Conservation (phyloP, 2,329 filamentous ascomycete species). For the Penicillium sp. region DNA sequence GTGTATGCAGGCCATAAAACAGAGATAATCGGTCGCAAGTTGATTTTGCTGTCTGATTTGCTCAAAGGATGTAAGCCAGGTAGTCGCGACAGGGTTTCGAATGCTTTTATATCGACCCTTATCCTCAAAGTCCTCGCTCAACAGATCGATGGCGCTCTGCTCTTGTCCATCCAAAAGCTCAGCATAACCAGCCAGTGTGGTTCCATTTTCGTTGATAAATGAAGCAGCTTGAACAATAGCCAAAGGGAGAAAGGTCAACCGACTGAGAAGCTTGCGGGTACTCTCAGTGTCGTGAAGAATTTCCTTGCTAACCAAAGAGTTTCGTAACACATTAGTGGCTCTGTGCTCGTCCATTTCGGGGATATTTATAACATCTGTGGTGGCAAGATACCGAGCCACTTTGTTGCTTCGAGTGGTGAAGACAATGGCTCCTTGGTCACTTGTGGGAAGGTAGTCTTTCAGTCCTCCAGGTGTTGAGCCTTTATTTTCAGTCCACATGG, state of each 20-base stretch:
- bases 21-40: constrained; percentile 21
- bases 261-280: constrained; percentile 11
- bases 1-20: constrained; percentile 25
- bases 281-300: rapidly evolving
- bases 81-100: constrained; percentile 28
- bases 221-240: constrained; percentile 27
- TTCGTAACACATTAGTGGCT: constrained; percentile 12
- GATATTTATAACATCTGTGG: constrained; percentile 15
- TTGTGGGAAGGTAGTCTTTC: constrained; percentile 14
- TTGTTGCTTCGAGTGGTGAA: constrained; percentile 26
- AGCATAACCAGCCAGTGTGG: constrained; percentile 9
- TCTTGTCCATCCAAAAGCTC: constrained; percentile 18
- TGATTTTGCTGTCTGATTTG: constrained; percentile 18
- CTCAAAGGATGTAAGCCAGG: constrained; percentile 30
- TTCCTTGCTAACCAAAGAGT: constrained; percentile 1
- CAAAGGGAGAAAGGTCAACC: constrained; percentile 24
- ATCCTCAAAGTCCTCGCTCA: constrained; percentile 27
- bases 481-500: constrained; percentile 13
- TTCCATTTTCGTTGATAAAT: constrained; percentile 24
- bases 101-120: constrained; percentile 20
- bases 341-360: constrained; percentile 11
- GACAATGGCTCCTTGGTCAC: constrained; percentile 19
- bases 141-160: constrained; percentile 17
- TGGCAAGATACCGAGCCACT: constrained; percentile 16
- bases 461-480: neutral